Percentiles rank a stretch among this genome's conserved stretches.
phyloP scores from a whole-genome alignment of 2,329 filamentous ascomycete species.

The Daldinia sp. region DNA sequence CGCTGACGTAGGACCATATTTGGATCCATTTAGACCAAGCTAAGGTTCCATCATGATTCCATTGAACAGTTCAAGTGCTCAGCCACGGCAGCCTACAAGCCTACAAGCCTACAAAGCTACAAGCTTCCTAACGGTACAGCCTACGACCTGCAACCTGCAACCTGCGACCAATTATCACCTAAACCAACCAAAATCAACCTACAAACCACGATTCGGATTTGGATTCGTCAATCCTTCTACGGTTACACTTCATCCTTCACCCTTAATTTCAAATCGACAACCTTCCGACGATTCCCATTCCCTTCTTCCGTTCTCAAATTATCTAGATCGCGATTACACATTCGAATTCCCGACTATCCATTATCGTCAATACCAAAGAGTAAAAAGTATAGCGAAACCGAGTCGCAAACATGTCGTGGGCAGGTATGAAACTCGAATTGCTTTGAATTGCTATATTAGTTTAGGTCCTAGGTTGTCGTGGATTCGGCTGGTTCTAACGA shows the following conservation, averaged over 20 bases:
- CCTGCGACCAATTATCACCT: conserved; percentile 16
- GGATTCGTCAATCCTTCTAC: conserved; percentile 16
- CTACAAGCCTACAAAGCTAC: too few relatives aligned
- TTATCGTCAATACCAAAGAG: background rate
- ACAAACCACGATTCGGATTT: conserved; percentile 17
- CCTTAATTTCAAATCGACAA: conserved; percentile 4
- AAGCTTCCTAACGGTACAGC: too few relatives aligned
- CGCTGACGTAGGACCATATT: conserved; percentile 30
- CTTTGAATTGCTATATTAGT: too few relatives aligned
- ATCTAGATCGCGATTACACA: background rate
- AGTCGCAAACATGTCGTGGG: conserved; percentile 71
- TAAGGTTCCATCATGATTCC: background rate
- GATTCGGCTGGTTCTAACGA: conserved; percentile 24
- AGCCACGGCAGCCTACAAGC: conserved; percentile 27
- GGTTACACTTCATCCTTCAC: background rate
- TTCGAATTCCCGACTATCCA: background rate
- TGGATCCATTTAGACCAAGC: background rate
- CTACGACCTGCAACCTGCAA: too few relatives aligned
- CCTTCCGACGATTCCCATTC: background rate
- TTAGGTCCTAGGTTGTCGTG: background rate
- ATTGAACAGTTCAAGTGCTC: conserved; percentile 5
- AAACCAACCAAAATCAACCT: conserved; percentile 5
- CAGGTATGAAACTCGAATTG: conserved; percentile 57
- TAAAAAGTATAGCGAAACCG: conserved; percentile 14
- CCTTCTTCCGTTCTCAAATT: background rate